Conservation (phyloP, 2,329 filamentous ascomycete species). For the Aureobasidium sp. region DNA sequence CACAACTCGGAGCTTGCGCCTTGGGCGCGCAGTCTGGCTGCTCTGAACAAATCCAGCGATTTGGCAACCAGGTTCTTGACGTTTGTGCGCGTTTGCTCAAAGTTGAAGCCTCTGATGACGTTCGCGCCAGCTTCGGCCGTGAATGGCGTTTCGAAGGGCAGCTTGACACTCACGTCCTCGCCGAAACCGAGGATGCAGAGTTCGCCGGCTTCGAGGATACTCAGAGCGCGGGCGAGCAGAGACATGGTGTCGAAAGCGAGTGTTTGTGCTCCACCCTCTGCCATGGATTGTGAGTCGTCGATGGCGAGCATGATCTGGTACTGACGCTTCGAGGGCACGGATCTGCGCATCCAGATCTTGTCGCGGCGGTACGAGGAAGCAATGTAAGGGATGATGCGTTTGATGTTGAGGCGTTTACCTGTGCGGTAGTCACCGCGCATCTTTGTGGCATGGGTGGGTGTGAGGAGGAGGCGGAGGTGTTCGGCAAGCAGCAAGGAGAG, state of each 20-base stretch:
- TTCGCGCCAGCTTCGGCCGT: constrained; percentile 71
- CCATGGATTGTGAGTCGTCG: constrained; percentile 92
- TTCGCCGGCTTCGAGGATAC: constrained; percentile 90
- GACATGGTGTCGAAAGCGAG: constrained; percentile 92
- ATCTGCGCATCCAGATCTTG: constrained; percentile 99
- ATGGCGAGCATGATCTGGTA: constrained; percentile 98
- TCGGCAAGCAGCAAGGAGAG: constrained; percentile 86
- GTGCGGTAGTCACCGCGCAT: constrained; percentile 95
- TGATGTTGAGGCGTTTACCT: constrained; percentile 96
- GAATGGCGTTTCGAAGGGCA: constrained; percentile 77
- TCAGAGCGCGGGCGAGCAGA: constrained; percentile 75
- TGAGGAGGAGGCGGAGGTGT: constrained; percentile 89
- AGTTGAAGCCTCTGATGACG: constrained; percentile 76
- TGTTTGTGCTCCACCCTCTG: constrained; percentile 63
- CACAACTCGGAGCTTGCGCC: constrained; percentile 62
- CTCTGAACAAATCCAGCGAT: constrained; percentile 72
- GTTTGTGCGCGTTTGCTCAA: constrained; percentile 78
- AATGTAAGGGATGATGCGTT: constrained; percentile 98
- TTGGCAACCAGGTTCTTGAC: constrained; percentile 67
- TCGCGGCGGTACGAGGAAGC: constrained; percentile 97
- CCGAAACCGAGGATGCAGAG: constrained; percentile 90
- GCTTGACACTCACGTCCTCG: constrained; percentile 70
- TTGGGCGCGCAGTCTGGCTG: constrained; percentile 55
- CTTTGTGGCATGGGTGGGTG: constrained; percentile 89
- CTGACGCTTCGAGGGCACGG: constrained; percentile 80